Evolutionary conservation across 169 alveolate species (phyloP).

Genomic region (Plasmodium gaboni): DNA sequence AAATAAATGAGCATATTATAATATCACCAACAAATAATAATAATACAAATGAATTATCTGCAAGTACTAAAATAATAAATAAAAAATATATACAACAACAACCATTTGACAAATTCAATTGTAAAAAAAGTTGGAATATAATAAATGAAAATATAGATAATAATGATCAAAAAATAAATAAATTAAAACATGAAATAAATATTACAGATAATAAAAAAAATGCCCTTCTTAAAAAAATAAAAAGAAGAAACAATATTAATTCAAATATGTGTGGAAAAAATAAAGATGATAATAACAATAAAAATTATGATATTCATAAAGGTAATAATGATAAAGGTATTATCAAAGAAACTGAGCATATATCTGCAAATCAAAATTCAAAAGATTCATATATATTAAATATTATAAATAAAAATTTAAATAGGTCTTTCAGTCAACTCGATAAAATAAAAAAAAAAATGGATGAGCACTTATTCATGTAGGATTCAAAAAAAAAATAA

Average conservation of each 20-base stretch:
- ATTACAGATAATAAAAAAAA: slow-evolving; percentile 18
- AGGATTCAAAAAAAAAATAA: not conserved
- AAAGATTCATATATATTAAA: slow-evolving; percentile 43
- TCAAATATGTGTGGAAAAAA: not conserved
- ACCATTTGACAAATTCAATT: not conserved
- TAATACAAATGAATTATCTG: not conserved
- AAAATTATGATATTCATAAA: not conserved
- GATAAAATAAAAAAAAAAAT: slow-evolving; percentile 43
- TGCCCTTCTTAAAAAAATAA: not conserved
- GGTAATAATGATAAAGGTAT: too few relatives aligned
- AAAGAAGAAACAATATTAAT: not conserved
- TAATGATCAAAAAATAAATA: not conserved
- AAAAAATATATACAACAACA: not conserved
- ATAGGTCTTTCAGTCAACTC: slow-evolving; percentile 35
- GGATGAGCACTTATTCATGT: slow-evolving; percentile 14
- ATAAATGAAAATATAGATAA: slow-evolving; percentile 44
- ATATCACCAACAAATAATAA: not conserved
- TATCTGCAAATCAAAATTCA: not conserved
- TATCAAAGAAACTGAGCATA: not conserved
- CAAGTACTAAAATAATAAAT: not conserved
- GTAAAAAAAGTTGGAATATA: slow-evolving; percentile 6
- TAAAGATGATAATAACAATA: not conserved
- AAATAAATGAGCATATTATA: not conserved
- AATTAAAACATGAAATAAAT: not conserved
- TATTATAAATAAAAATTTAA: slow-evolving; percentile 42